These are phyloP conservation scores for Solanum habrochaites DNA, from an alignment of 257 asterid species.

Conservation along the genomic window DNA sequence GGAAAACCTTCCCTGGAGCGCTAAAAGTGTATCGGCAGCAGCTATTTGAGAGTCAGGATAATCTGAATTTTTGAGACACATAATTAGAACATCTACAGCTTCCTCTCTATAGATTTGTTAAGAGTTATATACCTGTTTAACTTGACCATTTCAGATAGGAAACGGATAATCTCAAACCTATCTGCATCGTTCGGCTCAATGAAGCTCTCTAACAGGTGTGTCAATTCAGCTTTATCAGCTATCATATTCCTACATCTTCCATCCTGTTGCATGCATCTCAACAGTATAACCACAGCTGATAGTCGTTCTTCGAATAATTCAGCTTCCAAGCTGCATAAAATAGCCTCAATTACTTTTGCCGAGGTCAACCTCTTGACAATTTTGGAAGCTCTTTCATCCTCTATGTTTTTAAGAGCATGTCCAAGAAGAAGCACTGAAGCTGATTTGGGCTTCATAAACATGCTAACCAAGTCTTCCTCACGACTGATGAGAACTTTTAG, in stretches of 20 bases:
- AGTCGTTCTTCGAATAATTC: conserved; percentile 38
- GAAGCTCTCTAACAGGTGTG: conserved; percentile 38
- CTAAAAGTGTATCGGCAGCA: conserved; percentile 65
- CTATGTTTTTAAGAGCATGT: conserved; percentile 26
- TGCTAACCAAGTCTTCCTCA: conserved; percentile 13
- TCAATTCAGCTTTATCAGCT: conserved; percentile 47
- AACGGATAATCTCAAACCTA: conserved; percentile 46
- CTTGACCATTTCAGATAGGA: conserved; percentile 58
- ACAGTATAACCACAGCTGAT: conserved; percentile 46
- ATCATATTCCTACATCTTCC: conserved; percentile 62
- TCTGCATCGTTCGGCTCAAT: conserved; percentile 32
- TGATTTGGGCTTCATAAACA: conserved; percentile 39
- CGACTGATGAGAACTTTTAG: conserved; percentile 16
- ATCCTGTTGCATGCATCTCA: conserved; percentile 61
- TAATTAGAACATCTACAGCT: conserved; percentile 57
- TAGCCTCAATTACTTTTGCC: conserved; percentile 16
- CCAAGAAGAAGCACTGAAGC: conserved; percentile 49
- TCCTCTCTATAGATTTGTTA: conserved; percentile 59
- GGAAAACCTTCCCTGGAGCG: conserved; percentile 77
- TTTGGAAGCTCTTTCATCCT: conserved; percentile 16
- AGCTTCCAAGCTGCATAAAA: conserved; percentile 34
- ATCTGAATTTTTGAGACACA: conserved; percentile 61
- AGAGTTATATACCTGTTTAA: conserved; percentile 41
- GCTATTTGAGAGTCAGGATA: conserved; percentile 42
- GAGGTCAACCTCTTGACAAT: conserved; percentile 24